Base-by-base conservation (phyloP, 352 stramenopile species). In the Pythium diclinum region DNA sequence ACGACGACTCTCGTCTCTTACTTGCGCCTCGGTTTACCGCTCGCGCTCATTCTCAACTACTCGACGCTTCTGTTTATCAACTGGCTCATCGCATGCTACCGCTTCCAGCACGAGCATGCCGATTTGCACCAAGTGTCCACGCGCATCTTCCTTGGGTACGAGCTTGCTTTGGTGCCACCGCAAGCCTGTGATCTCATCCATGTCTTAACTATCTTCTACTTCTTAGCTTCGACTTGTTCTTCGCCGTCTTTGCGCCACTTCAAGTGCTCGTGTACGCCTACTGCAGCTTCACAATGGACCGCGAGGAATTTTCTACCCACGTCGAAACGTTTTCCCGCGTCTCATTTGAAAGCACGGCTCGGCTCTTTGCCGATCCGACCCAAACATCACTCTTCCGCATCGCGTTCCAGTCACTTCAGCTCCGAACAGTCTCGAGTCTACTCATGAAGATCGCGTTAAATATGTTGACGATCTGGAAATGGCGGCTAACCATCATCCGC, bases 151-250 rank as follows among this genome's bases (percentile, higher is more conserved):
- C 40, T 48, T 23, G 40, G 40, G 40, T 48, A 48, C 34, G 34
- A n/a, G n/a, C n/a, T n/a, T n/a, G n/a, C n/a, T n/a, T n/a, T n/a
- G n/a, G n/a, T n/a, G n/a, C n/a, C n/a, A n/a, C n/a, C n/a, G n/a
- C n/a, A n/a, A n/a, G n/a, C n/a, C n/a, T n/a, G n/a, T n/a, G n/a
- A n/a, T n/a, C n/a, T n/a, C n/a, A n/a, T n/a, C n/a, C n/a, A n/a
- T n/a, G n/a, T n/a, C n/a, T n/a, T n/a, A n/a, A n/a, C n/a, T n/a
- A n/a, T n/a, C 34, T 16, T 40, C 14, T 3, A 16, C 34, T 14
- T 3, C 34, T 28, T 33, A 82, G 69, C 3, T 85, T 83, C 32
- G 73, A 86, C n/a, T 34, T 86, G 48, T 83, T 86, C 38, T 86
- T 86, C 61, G 77, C 74, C 6, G 77, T 83, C 10, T 83, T 86